Percentiles rank a stretch among this genome's conserved stretches.
Evolutionary conservation across 768 basidiomycete species (phyloP).

Genomic region (Cantharellus cinnabarinus): DNA sequence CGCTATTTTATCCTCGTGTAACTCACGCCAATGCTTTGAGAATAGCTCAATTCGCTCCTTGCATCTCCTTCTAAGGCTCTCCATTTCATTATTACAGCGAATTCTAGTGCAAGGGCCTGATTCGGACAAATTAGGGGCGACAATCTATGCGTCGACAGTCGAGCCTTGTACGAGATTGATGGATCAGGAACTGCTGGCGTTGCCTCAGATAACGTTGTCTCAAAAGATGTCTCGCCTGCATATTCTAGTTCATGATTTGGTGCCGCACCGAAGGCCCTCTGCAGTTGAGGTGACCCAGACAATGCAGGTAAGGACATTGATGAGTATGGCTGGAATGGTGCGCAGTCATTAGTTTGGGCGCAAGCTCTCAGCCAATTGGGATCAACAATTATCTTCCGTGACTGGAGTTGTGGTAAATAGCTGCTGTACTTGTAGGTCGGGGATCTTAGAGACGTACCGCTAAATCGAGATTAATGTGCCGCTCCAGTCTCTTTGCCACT

Average conservation of each 20-base stretch:
- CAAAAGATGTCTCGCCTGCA: constrained; percentile 7
- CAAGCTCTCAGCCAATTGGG: constrained; percentile 54
- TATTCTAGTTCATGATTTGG: not conserved
- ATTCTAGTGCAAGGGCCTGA: constrained; percentile 35
- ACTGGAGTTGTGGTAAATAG: not conserved
- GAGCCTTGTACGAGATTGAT: constrained; percentile 17
- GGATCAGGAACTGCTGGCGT: constrained; percentile 9
- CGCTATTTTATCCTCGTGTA: not conserved
- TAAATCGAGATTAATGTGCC: constrained; percentile 43
- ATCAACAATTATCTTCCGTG: constrained; percentile 38
- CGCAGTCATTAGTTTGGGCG: constrained; percentile 21
- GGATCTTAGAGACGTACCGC: constrained; percentile 9
- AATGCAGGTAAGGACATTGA: constrained; percentile 21
- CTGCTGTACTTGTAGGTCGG: not conserved
- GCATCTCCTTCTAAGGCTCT: constrained; percentile 48
- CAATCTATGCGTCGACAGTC: constrained; percentile 39
- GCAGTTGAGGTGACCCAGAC: not conserved
- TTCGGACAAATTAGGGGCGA: constrained; percentile 53
- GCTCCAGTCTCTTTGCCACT: constrained; percentile 47
- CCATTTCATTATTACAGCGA: constrained; percentile 35
- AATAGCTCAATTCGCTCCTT: constrained; percentile 49
- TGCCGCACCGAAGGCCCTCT: not conserved
- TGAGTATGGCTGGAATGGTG: constrained; percentile 36
- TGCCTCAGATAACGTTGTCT: constrained; percentile 11
- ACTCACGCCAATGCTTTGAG: constrained; percentile 48